These are phyloP conservation scores for Paramecium tetraurelia DNA, from an alignment of 73 alveolate genomes.

Conservation along the genomic window DNA sequence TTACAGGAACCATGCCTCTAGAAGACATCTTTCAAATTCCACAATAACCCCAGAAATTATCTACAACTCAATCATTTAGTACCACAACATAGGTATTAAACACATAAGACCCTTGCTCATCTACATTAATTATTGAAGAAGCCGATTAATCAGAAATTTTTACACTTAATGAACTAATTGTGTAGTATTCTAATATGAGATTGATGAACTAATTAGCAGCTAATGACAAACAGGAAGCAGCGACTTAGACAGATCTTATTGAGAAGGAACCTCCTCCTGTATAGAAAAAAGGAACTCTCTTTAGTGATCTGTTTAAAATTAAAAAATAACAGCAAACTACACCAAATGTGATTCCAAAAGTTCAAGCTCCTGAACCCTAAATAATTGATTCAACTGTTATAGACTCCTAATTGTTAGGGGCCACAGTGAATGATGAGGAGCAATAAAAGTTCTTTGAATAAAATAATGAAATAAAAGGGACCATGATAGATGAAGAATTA, in stretches of 20 bases:
- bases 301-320: neutral
- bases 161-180: neutral
- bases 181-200: neutral
- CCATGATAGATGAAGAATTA: conserved; percentile 31
- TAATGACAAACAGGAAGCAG: neutral
- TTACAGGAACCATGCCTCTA: neutral
- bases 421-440: neutral
- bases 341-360: neutral
- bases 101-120: neutral
- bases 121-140: conserved; percentile 4
- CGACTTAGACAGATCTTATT: neutral
- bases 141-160: neutral
- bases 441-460: neutral
- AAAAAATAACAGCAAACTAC: neutral
- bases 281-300: neutral
- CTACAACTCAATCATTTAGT: neutral
- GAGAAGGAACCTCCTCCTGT: neutral
- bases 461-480: neutral
- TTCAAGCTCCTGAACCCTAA: neutral
- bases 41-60: neutral
- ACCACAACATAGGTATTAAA: neutral
- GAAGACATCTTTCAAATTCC: conserved; percentile 11
- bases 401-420: neutral
- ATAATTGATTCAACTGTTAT: neutral
- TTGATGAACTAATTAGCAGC: neutral